Percentiles rank a stretch among this genome's conserved stretches.
Conservation (phyloP, 1,139 yeast species). For the Kodamaea derodonti region DNA sequence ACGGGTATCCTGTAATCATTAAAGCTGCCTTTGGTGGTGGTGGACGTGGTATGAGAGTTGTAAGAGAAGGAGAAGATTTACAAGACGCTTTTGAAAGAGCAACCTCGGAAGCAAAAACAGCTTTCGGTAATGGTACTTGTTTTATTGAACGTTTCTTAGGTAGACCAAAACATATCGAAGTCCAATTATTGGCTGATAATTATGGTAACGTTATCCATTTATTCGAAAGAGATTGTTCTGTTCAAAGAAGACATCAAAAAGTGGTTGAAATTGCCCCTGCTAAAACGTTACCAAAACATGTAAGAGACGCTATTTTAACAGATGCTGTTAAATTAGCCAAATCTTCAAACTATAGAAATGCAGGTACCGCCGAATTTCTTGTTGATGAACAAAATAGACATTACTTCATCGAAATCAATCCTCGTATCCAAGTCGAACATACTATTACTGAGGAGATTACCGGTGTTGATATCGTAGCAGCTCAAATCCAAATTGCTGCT, state of each 20-base stretch:
- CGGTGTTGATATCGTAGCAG: conserved; percentile 96
- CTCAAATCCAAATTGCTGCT: conserved; percentile 98
- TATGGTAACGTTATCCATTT: conserved; percentile 94
- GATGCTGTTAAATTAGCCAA: conserved; percentile 94
- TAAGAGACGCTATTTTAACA: conserved; percentile 85
- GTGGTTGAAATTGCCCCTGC: conserved; percentile 99
- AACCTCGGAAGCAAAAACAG: conserved; percentile 86
- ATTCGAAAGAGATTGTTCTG: conserved; percentile 98
- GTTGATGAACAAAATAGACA: conserved; percentile 94
- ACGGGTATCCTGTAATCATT: conserved; percentile 95
- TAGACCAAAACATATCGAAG: conserved; percentile 97
- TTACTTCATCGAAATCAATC: conserved; percentile 96
- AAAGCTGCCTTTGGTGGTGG: conserved; percentile 99
- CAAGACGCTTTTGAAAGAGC: conserved; percentile 93
- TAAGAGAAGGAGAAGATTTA: conserved; percentile 91
- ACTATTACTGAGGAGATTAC: conserved; percentile 98
- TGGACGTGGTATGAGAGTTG: conserved; percentile 99
- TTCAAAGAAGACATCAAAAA: conserved; percentile 98
- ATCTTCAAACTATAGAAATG: conserved; percentile 87
- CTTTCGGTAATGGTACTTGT: conserved; percentile 98
- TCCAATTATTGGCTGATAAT: conserved; percentile 89
- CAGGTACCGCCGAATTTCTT: conserved; percentile 98
- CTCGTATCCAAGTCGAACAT: conserved; percentile 98
- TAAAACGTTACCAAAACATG: conserved; percentile 72
- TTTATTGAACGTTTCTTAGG: conserved; percentile 94